A percentile compares a stretch with the other conserved stretches of the same genome.
Evolutionary conservation across 1,284 basidiomycete genomes (phyloP).

Genomic region (Sporisorium scitamineum): DNA sequence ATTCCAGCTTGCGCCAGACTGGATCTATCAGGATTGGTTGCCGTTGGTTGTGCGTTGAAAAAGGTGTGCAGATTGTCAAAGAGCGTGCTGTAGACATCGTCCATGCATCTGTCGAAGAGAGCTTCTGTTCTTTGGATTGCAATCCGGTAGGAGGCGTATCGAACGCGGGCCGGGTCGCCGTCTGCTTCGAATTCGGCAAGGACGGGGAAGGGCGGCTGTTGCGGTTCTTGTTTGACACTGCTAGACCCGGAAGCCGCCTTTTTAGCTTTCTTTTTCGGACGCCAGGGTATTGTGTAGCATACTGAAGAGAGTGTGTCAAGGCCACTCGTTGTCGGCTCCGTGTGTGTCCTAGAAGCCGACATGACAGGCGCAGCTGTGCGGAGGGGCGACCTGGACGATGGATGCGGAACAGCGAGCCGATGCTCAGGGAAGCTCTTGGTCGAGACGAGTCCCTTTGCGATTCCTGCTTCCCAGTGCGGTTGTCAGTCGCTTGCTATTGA

Average conservation of each 20-base stretch:
- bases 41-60: slow-evolving; percentile 14
- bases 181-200: slow-evolving; percentile 44
- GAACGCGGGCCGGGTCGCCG: slow-evolving; percentile 30
- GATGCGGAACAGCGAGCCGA: not conserved
- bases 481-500: not conserved
- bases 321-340: slow-evolving; percentile 13
- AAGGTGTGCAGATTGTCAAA: slow-evolving; percentile 36
- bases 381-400: not conserved
- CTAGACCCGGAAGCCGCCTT: not conserved
- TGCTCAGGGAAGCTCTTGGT: not conserved
- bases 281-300: slow-evolving; percentile 54
- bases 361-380: slow-evolving; percentile 5
- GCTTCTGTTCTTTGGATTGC: slow-evolving; percentile 31
- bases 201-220: slow-evolving; percentile 27
- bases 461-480: not conserved
- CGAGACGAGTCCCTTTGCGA: not conserved
- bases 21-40: not conserved
- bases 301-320: slow-evolving; percentile 43
- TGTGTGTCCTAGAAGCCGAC: slow-evolving; percentile 21
- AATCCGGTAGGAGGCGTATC: slow-evolving; percentile 38
- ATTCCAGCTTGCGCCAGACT: slow-evolving; percentile 5
- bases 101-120: slow-evolving; percentile 40
- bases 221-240: not conserved
- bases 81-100: slow-evolving; percentile 31
- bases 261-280: slow-evolving; percentile 32